A percentile compares a stretch with the other conserved stretches of the same genome.
phyloP scores from a whole-genome alignment of 2,329 filamentous ascomycete species.

The Stachybotrys chartarum region DNA sequence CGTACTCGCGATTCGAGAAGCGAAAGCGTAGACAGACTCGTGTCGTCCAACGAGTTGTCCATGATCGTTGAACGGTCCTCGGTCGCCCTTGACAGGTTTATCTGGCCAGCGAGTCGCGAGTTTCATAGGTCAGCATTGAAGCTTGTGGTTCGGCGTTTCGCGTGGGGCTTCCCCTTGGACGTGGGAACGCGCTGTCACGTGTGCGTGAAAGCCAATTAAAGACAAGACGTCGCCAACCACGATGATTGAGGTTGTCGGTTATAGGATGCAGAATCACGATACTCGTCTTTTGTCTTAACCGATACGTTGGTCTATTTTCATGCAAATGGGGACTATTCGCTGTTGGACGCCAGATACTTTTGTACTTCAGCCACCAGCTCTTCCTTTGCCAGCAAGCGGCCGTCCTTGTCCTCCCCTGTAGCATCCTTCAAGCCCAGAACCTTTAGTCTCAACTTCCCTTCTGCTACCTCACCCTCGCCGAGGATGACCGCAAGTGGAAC shows the following conservation, averaged over 20 bases:
- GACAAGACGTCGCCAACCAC: too few relatives aligned
- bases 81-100: too few relatives aligned
- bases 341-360: neutral
- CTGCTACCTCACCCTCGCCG: slow-evolving; percentile 80
- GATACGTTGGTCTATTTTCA: neutral
- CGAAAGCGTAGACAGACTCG: slow-evolving; percentile 46
- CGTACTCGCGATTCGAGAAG: slow-evolving; percentile 52
- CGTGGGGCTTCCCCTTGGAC: neutral
- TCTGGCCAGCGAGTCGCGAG: too few relatives aligned
- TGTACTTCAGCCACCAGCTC: neutral
- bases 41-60: slow-evolving; percentile 34
- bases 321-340: neutral
- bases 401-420: neutral
- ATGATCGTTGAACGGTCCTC: neutral
- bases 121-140: neutral
- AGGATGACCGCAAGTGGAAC: slow-evolving; percentile 85
- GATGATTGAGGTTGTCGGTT: too few relatives aligned
- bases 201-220: too few relatives aligned
- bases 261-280: too few relatives aligned
- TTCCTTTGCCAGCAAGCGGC: slow-evolving; percentile 1
- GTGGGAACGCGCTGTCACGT: neutral
- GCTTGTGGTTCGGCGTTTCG: neutral
- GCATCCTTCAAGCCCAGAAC: slow-evolving; percentile 47
- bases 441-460: slow-evolving; percentile 84
- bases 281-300: too few relatives aligned